A percentile compares a stretch with the other conserved stretches of the same genome.
Conservation (phyloP, 164 flowering plant genomes). For the Brasenia schreberi region DNA sequence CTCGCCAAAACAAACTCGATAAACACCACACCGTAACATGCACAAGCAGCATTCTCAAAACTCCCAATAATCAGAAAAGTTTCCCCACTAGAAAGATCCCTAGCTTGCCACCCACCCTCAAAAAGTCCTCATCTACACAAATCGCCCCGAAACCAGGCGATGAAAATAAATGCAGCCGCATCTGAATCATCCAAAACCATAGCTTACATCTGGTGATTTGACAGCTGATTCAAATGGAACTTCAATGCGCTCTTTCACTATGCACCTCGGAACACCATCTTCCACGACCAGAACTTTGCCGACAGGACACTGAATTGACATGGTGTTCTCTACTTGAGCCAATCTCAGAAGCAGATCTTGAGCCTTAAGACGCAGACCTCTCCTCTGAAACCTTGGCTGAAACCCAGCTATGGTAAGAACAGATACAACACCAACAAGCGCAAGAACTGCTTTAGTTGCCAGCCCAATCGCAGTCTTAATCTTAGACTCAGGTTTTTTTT, state of each 20-base stretch:
- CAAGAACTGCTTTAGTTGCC: conserved; percentile 46
- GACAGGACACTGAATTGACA: conserved; percentile 47
- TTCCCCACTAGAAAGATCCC: background rate
- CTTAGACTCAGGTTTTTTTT: conserved; percentile 18
- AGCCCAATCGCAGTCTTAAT: conserved; percentile 25
- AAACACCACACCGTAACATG: too few species aligned
- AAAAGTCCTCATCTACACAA: background rate
- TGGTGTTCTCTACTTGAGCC: conserved; percentile 9
- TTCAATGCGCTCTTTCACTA: conserved; percentile 87
- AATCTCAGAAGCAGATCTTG: conserved; percentile 20
- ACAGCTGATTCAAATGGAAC: conserved; percentile 60
- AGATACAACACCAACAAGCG: conserved; percentile 56
- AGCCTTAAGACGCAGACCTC: conserved; percentile 17
- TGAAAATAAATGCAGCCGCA: background rate
- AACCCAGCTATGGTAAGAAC: conserved; percentile 53
- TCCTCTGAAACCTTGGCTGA: conserved; percentile 33
- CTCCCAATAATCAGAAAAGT: background rate
- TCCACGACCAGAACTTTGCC: conserved; percentile 70
- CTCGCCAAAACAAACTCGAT: background rate
- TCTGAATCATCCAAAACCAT: conserved; percentile 57
- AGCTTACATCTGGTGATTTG: conserved; percentile 55
- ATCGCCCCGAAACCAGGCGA: background rate
- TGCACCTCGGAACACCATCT: conserved; percentile 60
- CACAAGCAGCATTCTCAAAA: background rate
- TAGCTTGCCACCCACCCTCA: background rate